phyloP scores from a whole-genome alignment of 805 yeast species.

The Yarrowia yakushimensis region DNA sequence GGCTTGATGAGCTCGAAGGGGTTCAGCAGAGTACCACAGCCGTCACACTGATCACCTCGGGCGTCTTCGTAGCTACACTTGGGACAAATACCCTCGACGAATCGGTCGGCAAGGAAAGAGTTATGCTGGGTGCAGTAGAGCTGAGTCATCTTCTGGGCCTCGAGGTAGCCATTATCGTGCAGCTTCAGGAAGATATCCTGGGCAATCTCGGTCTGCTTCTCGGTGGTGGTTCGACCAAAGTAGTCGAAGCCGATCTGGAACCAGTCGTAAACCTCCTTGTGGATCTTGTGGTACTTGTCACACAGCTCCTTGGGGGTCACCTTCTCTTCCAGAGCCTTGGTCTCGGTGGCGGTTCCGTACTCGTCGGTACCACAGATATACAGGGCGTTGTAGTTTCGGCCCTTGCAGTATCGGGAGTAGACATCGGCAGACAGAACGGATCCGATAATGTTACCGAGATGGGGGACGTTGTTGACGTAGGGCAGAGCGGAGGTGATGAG shows the following conservation, averaged over 20 bases:
- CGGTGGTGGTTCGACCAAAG: slow-evolving; percentile 95
- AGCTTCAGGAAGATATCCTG: slow-evolving; percentile 85
- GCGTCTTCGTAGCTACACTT: slow-evolving; percentile 94
- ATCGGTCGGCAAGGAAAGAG: slow-evolving; percentile 92
- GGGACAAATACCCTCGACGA: slow-evolving; percentile 96
- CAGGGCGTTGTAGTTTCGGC: slow-evolving; percentile 81
- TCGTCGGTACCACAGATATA: slow-evolving; percentile 97
- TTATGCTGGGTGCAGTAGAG: slow-evolving; percentile 87
- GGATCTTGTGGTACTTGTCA: slow-evolving; percentile 83
- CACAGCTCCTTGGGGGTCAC: slow-evolving; percentile 86
- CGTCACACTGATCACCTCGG: slow-evolving; percentile 98
- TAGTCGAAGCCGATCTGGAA: slow-evolving; percentile 91
- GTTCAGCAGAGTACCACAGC: slow-evolving; percentile 83
- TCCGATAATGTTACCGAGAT: slow-evolving; percentile 94
- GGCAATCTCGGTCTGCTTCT: slow-evolving; percentile 87
- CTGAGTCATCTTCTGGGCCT: slow-evolving; percentile 85
- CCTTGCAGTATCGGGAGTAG: slow-evolving; percentile 82
- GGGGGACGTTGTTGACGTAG: slow-evolving; percentile 97
- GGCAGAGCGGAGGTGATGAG: slow-evolving; percentile 95
- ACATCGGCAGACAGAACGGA: slow-evolving; percentile 93
- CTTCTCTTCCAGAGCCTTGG: slow-evolving; percentile 93
- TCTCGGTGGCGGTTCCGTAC: slow-evolving; percentile 99
- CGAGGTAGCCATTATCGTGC: slow-evolving; percentile 71
- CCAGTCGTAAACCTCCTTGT: slow-evolving; percentile 92
- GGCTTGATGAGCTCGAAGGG: slow-evolving; percentile 94